These are phyloP conservation scores for Russula virescens DNA, from an alignment of 768 basidiomycete species.

Conservation along the genomic window DNA sequence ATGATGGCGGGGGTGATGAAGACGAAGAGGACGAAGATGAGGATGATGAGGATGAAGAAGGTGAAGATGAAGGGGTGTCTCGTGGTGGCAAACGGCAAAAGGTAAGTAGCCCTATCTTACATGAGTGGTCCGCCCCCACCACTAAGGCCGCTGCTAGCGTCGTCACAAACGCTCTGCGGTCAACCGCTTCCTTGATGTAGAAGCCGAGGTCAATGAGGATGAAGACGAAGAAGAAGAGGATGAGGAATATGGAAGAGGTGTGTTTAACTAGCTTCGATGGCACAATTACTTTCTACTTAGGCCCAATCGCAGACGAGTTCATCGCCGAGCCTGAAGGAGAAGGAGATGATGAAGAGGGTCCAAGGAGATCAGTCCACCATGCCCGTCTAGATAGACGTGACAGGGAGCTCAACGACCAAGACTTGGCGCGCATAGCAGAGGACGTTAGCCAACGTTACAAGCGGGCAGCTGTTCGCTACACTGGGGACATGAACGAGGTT, in stretches of 20 bases:
- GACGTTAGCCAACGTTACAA: slow-evolving; percentile 75
- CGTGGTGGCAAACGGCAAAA: slow-evolving; percentile 56
- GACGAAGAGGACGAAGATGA: slow-evolving; percentile 38
- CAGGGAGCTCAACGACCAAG: slow-evolving; percentile 67
- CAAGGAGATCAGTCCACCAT: slow-evolving; percentile 51
- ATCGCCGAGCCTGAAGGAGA: slow-evolving; percentile 56
- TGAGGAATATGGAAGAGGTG: slow-evolving; percentile 54
- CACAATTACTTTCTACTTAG: slow-evolving; percentile 9
- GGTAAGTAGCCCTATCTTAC: slow-evolving; percentile 33
- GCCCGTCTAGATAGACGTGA: slow-evolving; percentile 67
- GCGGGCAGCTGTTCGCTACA: slow-evolving; percentile 65
- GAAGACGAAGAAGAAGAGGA: slow-evolving; percentile 93
- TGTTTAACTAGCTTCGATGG: slow-evolving; percentile 23
- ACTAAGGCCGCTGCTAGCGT: slow-evolving; percentile 36
- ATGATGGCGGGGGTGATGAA: slow-evolving; percentile 35
- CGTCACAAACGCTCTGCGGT: slow-evolving; percentile 60
- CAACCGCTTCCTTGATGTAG: slow-evolving; percentile 89
- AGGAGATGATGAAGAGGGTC: slow-evolving; percentile 56
- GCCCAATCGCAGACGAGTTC: slow-evolving; percentile 50
- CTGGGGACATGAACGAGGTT: slow-evolving; percentile 88
- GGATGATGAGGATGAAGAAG: slow-evolving; percentile 38
- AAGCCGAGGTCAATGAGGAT: slow-evolving; percentile 94
- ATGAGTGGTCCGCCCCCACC: background rate
- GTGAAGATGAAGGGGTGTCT: slow-evolving; percentile 38
- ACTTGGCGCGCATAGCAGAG: slow-evolving; percentile 79